These are phyloP conservation scores for Mycocentrospora acerina DNA, from an alignment of 2,329 filamentous ascomycete species.

Conservation along the genomic window DNA sequence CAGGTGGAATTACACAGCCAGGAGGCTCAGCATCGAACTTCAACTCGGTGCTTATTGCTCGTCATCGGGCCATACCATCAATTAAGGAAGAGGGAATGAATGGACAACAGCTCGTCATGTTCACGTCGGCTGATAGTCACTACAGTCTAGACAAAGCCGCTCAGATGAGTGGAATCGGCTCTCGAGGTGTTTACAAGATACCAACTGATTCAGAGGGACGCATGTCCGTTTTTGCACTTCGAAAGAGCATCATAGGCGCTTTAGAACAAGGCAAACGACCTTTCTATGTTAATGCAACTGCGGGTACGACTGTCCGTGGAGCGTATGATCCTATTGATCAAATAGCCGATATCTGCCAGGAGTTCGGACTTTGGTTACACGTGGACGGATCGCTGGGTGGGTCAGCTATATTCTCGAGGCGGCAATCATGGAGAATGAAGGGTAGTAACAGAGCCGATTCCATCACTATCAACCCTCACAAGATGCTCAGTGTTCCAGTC, in stretches of 20 bases:
- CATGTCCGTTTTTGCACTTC: slow-evolving; percentile 70
- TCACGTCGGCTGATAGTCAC: slow-evolving; percentile 87
- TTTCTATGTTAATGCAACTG: slow-evolving; percentile 93
- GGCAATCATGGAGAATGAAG: slow-evolving; percentile 62
- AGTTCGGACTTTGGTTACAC: slow-evolving; percentile 83
- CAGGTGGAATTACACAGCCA: slow-evolving; percentile 73
- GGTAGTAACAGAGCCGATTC: slow-evolving; percentile 77
- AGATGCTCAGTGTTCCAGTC: slow-evolving; percentile 90
- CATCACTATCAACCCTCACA: slow-evolving; percentile 89
- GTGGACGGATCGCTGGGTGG: slow-evolving; percentile 93
- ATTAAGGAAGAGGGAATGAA: slow-evolving; percentile 74
- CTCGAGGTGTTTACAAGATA: slow-evolving; percentile 69
- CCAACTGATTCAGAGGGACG: slow-evolving; percentile 70
- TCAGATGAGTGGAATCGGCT: slow-evolving; percentile 84
- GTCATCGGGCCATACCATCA: slow-evolving; percentile 79
- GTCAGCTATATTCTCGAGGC: slow-evolving; percentile 70
- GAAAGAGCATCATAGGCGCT: slow-evolving; percentile 62
- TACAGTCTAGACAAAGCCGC: slow-evolving; percentile 95
- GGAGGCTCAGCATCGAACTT: slow-evolving; percentile 85
- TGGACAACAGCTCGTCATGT: slow-evolving; percentile 68
- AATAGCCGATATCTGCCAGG: slow-evolving; percentile 69
- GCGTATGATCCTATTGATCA: slow-evolving; percentile 79
- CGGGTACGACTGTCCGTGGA: slow-evolving; percentile 89
- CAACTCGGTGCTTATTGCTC: slow-evolving; percentile 80
- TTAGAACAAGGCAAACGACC: slow-evolving; percentile 72